Conservation (phyloP, 345 rosid genomes). For the Bruguiera gymnorhiza region DNA sequence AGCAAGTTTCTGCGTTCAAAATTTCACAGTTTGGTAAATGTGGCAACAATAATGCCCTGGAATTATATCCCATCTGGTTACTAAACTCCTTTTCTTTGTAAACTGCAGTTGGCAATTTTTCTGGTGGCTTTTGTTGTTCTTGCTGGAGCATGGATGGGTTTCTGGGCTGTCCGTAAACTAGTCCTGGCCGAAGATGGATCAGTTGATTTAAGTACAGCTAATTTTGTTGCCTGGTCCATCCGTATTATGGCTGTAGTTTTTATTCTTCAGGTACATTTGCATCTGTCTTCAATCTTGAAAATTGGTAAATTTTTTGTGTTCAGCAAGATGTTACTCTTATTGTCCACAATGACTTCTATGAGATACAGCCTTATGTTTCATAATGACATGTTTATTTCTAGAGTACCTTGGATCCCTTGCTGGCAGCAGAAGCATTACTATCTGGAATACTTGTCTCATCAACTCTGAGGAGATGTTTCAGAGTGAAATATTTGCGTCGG, state of each 20-base stretch:
- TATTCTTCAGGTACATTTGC: constrained; percentile 70
- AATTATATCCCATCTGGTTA: constrained; percentile 7
- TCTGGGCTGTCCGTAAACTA: constrained; percentile 83
- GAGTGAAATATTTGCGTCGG: constrained; percentile 44
- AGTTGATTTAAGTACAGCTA: constrained; percentile 63
- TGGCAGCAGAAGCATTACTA: constrained; percentile 60
- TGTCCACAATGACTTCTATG: neutral
- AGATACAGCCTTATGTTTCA: neutral
- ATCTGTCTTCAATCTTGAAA: neutral
- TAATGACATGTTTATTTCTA: constrained; percentile 30
- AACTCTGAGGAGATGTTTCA: constrained; percentile 39
- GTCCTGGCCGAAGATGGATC: constrained; percentile 84
- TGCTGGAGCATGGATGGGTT: constrained; percentile 95
- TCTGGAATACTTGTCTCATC: constrained; percentile 45
- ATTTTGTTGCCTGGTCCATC: constrained; percentile 80
- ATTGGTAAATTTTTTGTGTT: neutral
- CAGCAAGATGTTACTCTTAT: neutral
- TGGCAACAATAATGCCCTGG: neutral
- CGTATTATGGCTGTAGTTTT: constrained; percentile 56
- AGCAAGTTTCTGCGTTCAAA: neutral
- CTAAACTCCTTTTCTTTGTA: constrained; percentile 5
- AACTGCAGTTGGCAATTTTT: constrained; percentile 64
- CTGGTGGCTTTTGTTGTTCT: constrained; percentile 63
- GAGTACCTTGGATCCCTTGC: constrained; percentile 82
- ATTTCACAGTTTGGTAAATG: neutral